These are phyloP conservation scores for Ustilaginoidea virens DNA, from an alignment of 2,329 filamentous ascomycete genomes.

Conservation along the genomic window DNA sequence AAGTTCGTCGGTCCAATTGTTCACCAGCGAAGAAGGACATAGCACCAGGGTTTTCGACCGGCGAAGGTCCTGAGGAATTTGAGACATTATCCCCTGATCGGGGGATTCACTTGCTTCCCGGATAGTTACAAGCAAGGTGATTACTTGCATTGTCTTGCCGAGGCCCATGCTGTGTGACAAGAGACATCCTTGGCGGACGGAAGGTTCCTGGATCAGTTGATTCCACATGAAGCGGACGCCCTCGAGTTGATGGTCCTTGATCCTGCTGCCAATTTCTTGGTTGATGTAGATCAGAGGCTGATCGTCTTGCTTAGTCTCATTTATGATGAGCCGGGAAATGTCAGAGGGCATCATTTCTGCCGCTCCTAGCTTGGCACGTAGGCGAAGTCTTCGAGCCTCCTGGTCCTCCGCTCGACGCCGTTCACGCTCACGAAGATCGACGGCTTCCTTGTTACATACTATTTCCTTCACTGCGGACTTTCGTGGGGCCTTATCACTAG, in stretches of 20 bases:
- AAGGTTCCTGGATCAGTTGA: conserved; percentile 49
- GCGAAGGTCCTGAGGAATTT: conserved; percentile 53
- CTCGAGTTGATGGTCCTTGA: conserved; percentile 68
- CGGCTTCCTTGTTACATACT: conserved; percentile 21
- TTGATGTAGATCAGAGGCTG: conserved; percentile 50
- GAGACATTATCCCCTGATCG: conserved; percentile 38
- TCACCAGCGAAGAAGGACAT: conserved; percentile 57
- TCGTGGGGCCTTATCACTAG: conserved; percentile 7
- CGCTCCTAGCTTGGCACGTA: conserved; percentile 29
- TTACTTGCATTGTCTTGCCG: conserved; percentile 85
- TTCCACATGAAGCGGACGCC: conserved; percentile 86
- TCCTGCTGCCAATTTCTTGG: conserved; percentile 41
- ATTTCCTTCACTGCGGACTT: conserved; percentile 15
- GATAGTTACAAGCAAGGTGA: conserved; percentile 66
- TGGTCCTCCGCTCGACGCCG: conserved; percentile 36
- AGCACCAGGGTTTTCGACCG: conserved; percentile 53
- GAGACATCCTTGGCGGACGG: conserved; percentile 56
- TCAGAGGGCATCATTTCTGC: conserved; percentile 27
- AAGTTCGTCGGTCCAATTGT: conserved; percentile 76
- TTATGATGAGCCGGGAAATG: conserved; percentile 44
- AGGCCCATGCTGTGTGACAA: conserved; percentile 85
- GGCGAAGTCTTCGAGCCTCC: conserved; percentile 32
- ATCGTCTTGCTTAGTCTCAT: conserved; percentile 45
- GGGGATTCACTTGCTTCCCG: conserved; percentile 46
- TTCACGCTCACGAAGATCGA: conserved; percentile 40